Conservation (phyloP, 2,329 filamentous ascomycete species). For the Chrysosporium queenslandicum region DNA sequence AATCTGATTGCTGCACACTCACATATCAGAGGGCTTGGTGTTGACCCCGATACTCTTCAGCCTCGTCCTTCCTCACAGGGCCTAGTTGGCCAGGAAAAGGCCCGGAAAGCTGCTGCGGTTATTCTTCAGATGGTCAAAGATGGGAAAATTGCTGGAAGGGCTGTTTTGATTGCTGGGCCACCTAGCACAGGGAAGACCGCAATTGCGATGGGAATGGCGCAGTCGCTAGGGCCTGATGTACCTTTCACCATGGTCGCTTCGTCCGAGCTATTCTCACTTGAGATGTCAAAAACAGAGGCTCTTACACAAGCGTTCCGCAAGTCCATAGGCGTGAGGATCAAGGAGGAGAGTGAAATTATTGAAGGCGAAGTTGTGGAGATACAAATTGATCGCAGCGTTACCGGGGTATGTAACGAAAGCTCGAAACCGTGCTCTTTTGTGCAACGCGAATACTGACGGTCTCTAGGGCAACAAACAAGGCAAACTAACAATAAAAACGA, state of each 20-base stretch:
- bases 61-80: slow-evolving; percentile 79
- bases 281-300: slow-evolving; percentile 99
- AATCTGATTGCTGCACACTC: slow-evolving; percentile 98
- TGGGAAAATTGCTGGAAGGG: slow-evolving; percentile 92
- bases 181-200: slow-evolving; percentile 97
- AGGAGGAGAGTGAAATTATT: slow-evolving; percentile 98
- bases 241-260: slow-evolving; percentile 94
- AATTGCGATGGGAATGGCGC: slow-evolving; percentile 97
- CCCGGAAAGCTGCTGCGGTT: slow-evolving; percentile 88
- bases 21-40: slow-evolving; percentile 89
- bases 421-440: not conserved
- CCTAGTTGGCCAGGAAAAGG: slow-evolving; percentile 91
- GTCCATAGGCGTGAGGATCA: slow-evolving; percentile 94
- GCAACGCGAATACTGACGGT: slow-evolving; percentile 16
- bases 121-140: slow-evolving; percentile 99
- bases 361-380: slow-evolving; percentile 99
- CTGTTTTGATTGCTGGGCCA: slow-evolving; percentile 87
- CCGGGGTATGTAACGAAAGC: slow-evolving; percentile 52
- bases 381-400: slow-evolving; percentile 93
- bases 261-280: slow-evolving; percentile 94
- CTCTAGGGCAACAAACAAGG: slow-evolving; percentile 80
- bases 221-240: slow-evolving; percentile 85
- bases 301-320: slow-evolving; percentile 98
- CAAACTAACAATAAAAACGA: slow-evolving; percentile 98
- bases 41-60: slow-evolving; percentile 83